Percentiles rank a stretch among this genome's conserved stretches.
phyloP scores from a whole-genome alignment of 352 stramenopile genomes.

The Phytophthora podocarpi region DNA sequence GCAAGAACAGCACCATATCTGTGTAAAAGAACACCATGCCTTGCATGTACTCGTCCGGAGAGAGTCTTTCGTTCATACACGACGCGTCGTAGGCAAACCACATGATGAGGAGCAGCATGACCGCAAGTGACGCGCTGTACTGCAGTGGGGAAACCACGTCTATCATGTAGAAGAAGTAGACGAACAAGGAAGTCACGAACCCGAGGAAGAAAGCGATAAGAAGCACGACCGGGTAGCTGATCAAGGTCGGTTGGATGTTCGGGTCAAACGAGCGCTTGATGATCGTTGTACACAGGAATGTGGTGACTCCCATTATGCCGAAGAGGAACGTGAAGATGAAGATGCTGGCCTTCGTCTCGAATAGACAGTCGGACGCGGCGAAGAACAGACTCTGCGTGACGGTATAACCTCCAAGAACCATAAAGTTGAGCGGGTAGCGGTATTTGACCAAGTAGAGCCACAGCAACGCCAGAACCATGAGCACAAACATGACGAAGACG shows the following conservation, averaged over 20 bases:
- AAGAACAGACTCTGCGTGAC: conserved; percentile 71
- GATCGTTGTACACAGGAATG: conserved; percentile 53
- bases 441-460: conserved; percentile 83
- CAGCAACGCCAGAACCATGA: conserved; percentile 60
- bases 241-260: conserved; percentile 40
- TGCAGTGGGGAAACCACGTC: conserved; percentile 55
- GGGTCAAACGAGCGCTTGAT: conserved; percentile 45
- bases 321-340: conserved; percentile 74
- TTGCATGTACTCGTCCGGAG: conserved; percentile 84
- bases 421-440: conserved; percentile 72
- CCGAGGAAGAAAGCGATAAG: conserved; percentile 59
- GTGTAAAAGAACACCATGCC: conserved; percentile 88
- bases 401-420: conserved; percentile 63
- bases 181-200: conserved; percentile 58
- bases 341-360: conserved; percentile 63
- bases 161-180: conserved; percentile 68
- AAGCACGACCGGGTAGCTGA: conserved; percentile 64
- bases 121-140: conserved; percentile 57
- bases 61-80: conserved; percentile 79
- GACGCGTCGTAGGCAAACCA: conserved; percentile 83
- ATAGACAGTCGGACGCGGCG: conserved; percentile 53
- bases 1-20: conserved; percentile 79
- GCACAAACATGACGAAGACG: conserved; percentile 56
- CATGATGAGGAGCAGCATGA: conserved; percentile 73
- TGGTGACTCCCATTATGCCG: conserved; percentile 66